Base-by-base conservation (phyloP, 495 filamentous ascomycete species). In the Aspergillus sclerotioniger region DNA sequence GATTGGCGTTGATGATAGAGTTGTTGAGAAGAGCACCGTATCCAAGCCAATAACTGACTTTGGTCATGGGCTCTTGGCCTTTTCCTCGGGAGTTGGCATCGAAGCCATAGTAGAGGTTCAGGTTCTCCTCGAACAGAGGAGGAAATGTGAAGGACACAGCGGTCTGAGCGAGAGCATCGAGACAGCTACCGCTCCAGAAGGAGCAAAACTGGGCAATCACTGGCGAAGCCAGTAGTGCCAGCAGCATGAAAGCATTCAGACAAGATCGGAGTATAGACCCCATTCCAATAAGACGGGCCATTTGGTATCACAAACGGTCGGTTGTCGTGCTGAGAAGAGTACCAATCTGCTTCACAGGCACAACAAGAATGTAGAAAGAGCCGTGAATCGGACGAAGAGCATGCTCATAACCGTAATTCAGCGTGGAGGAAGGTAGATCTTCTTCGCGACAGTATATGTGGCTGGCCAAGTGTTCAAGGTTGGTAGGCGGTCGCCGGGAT, bases 91-190 rank as follows among this genome's bases (percentile, higher is more conserved):
- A 43, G 29, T 66, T 70, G 31, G 70, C 70, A 53, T 79, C 76
- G 62, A 72, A 79, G 3, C 61, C 68, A 53, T 76, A 79, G 31
- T 67, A 76, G 48, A 79, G 64, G 50, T 63, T 70, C 52, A 79
- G 58, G 1, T 70, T 62, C 28, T 71, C 68, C 41, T 68, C 51
- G 51, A 76, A 76, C 17, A 79, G 69, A 35, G 73, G 72, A n/a
- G 68, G 57, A 55, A 77, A 73, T 12, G 58, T 58, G 43, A 79
- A 67, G 19, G 66, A 62, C 4, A 75, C 63, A 28, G 74, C 72
- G 6, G 71, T 71, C 51, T 79, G 76, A 50, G 76, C 76, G 25
- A 77, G 63, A 3, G 74, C 68, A 49, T 79, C 76, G 58, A 79
- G 69, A 56, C 76, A 79, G 4, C 61, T 69, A 3, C 45, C 65